Evolutionary conservation across 2,329 filamentous ascomycete species (phyloP).

Genomic region (Aspergillus jensenii): DNA sequence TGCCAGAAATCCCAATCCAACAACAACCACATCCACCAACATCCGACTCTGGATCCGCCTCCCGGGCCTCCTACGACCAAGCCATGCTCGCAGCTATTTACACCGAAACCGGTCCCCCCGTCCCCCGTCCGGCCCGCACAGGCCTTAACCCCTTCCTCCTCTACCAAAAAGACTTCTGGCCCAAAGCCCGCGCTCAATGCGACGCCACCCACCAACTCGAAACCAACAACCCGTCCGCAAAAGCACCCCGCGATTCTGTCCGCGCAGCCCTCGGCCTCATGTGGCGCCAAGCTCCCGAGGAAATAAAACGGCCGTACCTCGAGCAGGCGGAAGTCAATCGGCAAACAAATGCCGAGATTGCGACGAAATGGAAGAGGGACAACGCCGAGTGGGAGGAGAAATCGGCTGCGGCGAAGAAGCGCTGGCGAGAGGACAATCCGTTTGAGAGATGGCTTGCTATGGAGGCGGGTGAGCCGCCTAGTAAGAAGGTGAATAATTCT

Average conservation of each 20-base stretch:
- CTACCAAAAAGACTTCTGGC: conserved; percentile 76
- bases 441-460: conserved; percentile 39
- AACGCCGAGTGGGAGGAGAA: conserved; percentile 53
- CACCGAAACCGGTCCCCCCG: conserved; percentile 69
- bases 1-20: conserved; percentile 1
- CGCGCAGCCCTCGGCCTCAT: conserved; percentile 82
- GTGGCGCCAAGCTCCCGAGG: conserved; percentile 77
- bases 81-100: conserved; percentile 59
- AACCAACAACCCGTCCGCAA: conserved; percentile 66
- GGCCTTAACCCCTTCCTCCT: conserved; percentile 84
- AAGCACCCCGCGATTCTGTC: conserved; percentile 69
- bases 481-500: conserved; percentile 1
- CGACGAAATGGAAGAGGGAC: conserved; percentile 70
- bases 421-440: conserved; percentile 41
- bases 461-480: conserved; percentile 20
- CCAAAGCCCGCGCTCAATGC: conserved; percentile 62
- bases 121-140: conserved; percentile 69
- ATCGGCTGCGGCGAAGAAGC: conserved; percentile 39
- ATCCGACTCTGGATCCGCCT: neutral
- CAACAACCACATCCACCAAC: conserved; percentile 4
- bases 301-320: conserved; percentile 74
- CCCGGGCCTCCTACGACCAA: conserved; percentile 55
- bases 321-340: conserved; percentile 73
- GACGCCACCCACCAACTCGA: conserved; percentile 67
- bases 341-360: conserved; percentile 61